Base-by-base conservation (phyloP, 257 asterid species). In the Coffea canephora region DNA sequence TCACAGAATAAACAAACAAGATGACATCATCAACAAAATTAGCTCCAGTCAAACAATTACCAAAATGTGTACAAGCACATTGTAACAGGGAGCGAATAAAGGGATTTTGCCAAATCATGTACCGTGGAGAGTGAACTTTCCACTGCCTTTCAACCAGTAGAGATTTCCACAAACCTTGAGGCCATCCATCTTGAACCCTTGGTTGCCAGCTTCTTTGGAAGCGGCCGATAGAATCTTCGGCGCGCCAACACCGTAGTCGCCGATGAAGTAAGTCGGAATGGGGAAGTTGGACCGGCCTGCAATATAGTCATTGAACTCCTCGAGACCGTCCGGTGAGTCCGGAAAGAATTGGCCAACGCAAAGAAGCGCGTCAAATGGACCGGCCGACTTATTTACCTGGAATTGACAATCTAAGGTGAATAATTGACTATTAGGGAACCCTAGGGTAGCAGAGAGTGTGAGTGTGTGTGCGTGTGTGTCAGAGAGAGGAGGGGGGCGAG, bases 321-420 rank as follows among this genome's bases (percentile, higher is more conserved):
- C 96, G 46, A 95, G 83, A 80, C 79, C 89, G 79, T 92, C 99
- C 34, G 90, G 80, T 0, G 94, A 69, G 46, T 91, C 93, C 45
- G 98, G 99, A 67, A 93, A 95, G 84, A 93, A 95, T 85, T 95
- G 99, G 5, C 98, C 99, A 34, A 95, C 99, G 72, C 98, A 95
- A 41, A 95, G 85, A 81, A 95, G 86, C 62, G 96, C 98, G 81
- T 93, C 98, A 79, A 95, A 95, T 46, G 99, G 98, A 72, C 99
- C 99, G 64, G 99, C 97, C 78, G 98, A 88, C 81, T 93, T 95
- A 85, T 90, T 95, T 86, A 95, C 99, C 99, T 95, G 88, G 75
- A 81, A 31, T 39, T 69, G 77, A 80, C 73, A 78, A 39, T 59
- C 55, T 81, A 75, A 14, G 21, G 46, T 70, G 48, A 48, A 77